Percentiles rank a stretch among this genome's conserved stretches.
phyloP scores from a whole-genome alignment of 2,329 filamentous ascomycete species.

The Escovopsis sp. region DNA sequence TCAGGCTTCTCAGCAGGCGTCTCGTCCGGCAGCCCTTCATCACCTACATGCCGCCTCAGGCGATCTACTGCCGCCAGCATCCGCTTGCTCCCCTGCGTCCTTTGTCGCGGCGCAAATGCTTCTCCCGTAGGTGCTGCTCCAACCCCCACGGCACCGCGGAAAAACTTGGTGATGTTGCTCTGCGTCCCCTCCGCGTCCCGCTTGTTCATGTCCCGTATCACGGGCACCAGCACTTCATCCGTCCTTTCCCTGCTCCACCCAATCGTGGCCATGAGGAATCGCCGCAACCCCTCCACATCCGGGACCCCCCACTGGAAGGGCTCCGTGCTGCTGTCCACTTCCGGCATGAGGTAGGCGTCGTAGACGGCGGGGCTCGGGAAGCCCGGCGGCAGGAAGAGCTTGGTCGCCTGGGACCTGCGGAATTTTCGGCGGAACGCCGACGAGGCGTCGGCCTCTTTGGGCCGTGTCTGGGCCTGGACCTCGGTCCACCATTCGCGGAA shows the following conservation, averaged over 20 bases:
- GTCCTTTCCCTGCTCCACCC: constrained; percentile 87
- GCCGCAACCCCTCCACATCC: constrained; percentile 70
- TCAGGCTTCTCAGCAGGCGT: neutral
- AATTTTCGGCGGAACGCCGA: constrained; percentile 74
- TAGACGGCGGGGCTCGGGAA: constrained; percentile 72
- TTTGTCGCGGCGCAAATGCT: constrained; percentile 56
- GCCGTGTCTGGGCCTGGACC: constrained; percentile 54
- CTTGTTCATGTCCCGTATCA: constrained; percentile 89
- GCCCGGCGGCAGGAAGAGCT: constrained; percentile 66
- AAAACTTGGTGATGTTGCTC: constrained; percentile 89
- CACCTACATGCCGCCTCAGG: constrained; percentile 32
- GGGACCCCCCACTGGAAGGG: constrained; percentile 92
- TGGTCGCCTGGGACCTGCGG: constrained; percentile 59
- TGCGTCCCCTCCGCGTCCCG: constrained; percentile 83
- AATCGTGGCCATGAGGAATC: constrained; percentile 80
- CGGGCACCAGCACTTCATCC: constrained; percentile 88
- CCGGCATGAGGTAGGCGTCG: constrained; percentile 71
- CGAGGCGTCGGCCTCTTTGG: constrained; percentile 44
- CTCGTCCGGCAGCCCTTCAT: constrained; percentile 2
- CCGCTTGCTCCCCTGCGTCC: constrained; percentile 49
- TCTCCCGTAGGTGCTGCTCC: constrained; percentile 37
- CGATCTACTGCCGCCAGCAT: constrained; percentile 62
- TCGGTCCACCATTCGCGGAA: constrained; percentile 82
- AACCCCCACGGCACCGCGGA: constrained; percentile 57
- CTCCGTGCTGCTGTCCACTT: constrained; percentile 67